Percentiles rank a stretch among this genome's conserved stretches.
Evolutionary conservation across 2,329 filamentous ascomycete species (phyloP).

Genomic region (Berkeleyomyces rouxiae): DNA sequence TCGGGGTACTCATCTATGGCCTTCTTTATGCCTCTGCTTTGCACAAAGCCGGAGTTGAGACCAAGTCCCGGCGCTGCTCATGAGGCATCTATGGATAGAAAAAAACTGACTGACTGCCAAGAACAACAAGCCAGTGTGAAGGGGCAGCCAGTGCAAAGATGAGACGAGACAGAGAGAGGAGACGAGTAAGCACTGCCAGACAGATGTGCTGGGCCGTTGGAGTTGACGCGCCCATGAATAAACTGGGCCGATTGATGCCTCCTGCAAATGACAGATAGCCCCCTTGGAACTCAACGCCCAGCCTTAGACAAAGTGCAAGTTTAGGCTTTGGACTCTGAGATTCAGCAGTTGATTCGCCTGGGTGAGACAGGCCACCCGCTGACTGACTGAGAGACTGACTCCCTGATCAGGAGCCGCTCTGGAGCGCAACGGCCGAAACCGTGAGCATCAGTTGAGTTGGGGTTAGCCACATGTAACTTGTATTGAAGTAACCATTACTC

Average conservation of each 20-base stretch:
- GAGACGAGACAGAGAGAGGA: not conserved
- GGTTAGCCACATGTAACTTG: not conserved
- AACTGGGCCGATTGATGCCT: not conserved
- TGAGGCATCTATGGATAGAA: not conserved
- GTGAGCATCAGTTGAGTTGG: not conserved
- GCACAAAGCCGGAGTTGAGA: not conserved
- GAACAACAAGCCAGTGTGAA: not conserved
- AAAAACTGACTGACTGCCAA: not conserved
- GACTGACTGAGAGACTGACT: not conserved
- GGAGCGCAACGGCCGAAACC: not conserved
- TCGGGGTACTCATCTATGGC: not conserved
- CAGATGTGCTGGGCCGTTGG: too few species aligned
- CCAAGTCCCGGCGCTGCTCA: not conserved
- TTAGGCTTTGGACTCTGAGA: not conserved
- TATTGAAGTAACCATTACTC: too few species aligned
- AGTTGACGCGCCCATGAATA: not conserved
- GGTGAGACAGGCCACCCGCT: not conserved
- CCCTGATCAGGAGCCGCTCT: too few species aligned
- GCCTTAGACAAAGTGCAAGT: not conserved
- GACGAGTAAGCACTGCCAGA: not conserved
- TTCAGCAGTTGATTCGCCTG: not conserved
- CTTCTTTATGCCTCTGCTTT: not conserved
- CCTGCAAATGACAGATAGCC: not conserved
- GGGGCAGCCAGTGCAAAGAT: not conserved
- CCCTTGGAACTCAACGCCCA: not conserved